Conservation (phyloP, 768 basidiomycete species). For the Pholiota microspora region DNA sequence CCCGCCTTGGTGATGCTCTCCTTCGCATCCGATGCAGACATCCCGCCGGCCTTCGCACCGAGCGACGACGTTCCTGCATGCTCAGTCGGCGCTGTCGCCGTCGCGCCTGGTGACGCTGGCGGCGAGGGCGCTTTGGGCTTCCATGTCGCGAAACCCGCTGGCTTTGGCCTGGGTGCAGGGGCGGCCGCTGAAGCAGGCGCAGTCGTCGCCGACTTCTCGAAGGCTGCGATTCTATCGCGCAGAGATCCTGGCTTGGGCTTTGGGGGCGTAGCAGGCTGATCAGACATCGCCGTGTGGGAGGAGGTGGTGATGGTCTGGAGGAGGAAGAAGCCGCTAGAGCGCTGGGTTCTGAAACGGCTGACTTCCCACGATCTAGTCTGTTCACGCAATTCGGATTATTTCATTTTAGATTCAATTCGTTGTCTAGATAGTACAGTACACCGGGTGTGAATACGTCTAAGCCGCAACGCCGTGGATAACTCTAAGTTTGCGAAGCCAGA, state of each 20-base stretch:
- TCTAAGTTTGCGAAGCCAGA: slow-evolving; percentile 33
- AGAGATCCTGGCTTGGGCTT: slow-evolving; percentile 75
- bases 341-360: background rate
- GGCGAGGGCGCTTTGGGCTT: slow-evolving; percentile 64
- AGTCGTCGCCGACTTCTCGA: slow-evolving; percentile 65
- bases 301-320: slow-evolving; percentile 2
- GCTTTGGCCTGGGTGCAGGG: slow-evolving; percentile 63
- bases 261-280: slow-evolving; percentile 48
- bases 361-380: slow-evolving; percentile 3
- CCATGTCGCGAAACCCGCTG: slow-evolving; percentile 61
- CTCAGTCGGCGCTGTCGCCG: slow-evolving; percentile 15
- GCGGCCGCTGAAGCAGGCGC: slow-evolving; percentile 35
- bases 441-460: background rate
- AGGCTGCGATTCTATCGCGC: slow-evolving; percentile 86
- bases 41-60: slow-evolving; percentile 37
- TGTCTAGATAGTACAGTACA: background rate
- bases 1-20: slow-evolving; percentile 79
- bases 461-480: background rate
- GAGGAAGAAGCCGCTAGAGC: background rate
- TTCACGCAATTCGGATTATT: background rate
- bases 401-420: background rate
- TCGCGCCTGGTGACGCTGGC: slow-evolving; percentile 38
- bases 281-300: slow-evolving; percentile 56
- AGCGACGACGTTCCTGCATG: slow-evolving; percentile 16
- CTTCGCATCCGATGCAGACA: slow-evolving; percentile 87